A percentile compares a stretch with the other conserved stretches of the same genome.
These are phyloP conservation scores for Ophiostoma fasciatum DNA, from an alignment of 2,329 filamentous ascomycete species.

Conservation along the genomic window DNA sequence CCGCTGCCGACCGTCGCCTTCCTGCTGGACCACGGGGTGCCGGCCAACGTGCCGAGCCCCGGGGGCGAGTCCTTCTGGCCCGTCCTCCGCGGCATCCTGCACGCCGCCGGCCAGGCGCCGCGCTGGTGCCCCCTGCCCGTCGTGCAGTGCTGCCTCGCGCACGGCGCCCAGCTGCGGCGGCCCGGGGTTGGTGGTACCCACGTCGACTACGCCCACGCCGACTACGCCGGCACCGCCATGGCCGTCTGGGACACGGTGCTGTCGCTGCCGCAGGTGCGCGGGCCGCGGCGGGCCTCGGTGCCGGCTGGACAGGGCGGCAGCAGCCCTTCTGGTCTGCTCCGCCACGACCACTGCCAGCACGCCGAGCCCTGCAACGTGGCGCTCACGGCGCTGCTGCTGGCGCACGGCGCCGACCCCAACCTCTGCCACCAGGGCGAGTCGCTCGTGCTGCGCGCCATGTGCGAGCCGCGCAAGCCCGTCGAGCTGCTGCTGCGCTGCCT, in stretches of 20 bases:
- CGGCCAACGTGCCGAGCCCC: neutral
- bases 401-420: slow-evolving; percentile 4
- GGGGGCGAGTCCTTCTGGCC: slow-evolving; percentile 4
- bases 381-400: slow-evolving; percentile 1
- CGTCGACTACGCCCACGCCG: neutral
- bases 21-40: slow-evolving; percentile 1
- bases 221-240: neutral
- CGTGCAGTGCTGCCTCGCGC: slow-evolving; percentile 1
- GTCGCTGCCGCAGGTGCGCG: slow-evolving; percentile 6
- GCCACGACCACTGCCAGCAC: slow-evolving; percentile 9
- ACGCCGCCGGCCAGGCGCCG: slow-evolving; percentile 3
- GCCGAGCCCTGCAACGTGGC: slow-evolving; percentile 5
- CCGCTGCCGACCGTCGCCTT: neutral
- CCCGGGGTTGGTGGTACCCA: no score
- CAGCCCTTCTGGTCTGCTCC: neutral
- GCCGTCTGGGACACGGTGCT: slow-evolving; percentile 2
- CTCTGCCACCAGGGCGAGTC: neutral
- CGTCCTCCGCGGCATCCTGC: slow-evolving; percentile 1
- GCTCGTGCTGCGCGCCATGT: slow-evolving; percentile 3
- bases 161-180: neutral
- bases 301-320: neutral
- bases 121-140: slow-evolving; percentile 8
- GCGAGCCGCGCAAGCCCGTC: slow-evolving; percentile 3
- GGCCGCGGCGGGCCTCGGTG: slow-evolving; percentile 1
- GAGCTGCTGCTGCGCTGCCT: slow-evolving; percentile 8